Evolutionary conservation across 441 rosid genomes (phyloP).

Genomic region (Bocquillonia castaneifolia): DNA sequence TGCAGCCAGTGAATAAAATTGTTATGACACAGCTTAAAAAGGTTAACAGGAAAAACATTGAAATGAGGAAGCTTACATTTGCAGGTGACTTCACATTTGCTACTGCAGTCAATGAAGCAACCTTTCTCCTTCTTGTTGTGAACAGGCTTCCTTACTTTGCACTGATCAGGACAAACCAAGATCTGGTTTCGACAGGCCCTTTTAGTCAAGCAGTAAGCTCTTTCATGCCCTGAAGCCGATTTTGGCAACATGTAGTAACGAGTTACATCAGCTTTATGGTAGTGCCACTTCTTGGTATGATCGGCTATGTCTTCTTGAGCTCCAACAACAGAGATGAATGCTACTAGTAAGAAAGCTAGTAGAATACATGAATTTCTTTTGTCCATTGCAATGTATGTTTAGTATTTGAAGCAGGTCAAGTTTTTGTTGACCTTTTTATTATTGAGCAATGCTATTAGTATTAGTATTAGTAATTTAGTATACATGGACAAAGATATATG

Average conservation of each 20-base stretch:
- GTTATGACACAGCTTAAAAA: background rate
- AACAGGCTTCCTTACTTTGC: constrained; percentile 53
- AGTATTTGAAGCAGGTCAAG: background rate
- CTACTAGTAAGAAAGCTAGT: constrained; percentile 22
- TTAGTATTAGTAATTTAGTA: background rate
- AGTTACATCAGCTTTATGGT: constrained; percentile 36
- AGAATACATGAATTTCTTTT: constrained; percentile 12
- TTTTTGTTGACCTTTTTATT: background rate
- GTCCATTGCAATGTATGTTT: constrained; percentile 21
- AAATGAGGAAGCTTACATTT: constrained; percentile 41
- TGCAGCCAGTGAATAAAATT: constrained; percentile 17
- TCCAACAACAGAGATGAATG: constrained; percentile 13
- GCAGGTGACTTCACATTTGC: constrained; percentile 89
- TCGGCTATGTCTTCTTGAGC: constrained; percentile 3
- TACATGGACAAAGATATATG: background rate
- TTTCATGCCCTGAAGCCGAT: constrained; percentile 41
- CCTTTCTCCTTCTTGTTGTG: constrained; percentile 44
- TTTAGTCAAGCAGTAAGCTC: constrained; percentile 44
- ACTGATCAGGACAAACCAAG: constrained; percentile 55
- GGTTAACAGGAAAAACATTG: background rate
- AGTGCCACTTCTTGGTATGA: constrained; percentile 21
- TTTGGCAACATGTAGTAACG: constrained; percentile 22
- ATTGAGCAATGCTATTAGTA: too few species aligned
- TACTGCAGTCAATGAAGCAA: constrained; percentile 68
- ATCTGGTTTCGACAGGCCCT: constrained; percentile 43